These are phyloP conservation scores for Pichia sp. DNA, from an alignment of 1,139 yeast genomes.

Conservation along the genomic window DNA sequence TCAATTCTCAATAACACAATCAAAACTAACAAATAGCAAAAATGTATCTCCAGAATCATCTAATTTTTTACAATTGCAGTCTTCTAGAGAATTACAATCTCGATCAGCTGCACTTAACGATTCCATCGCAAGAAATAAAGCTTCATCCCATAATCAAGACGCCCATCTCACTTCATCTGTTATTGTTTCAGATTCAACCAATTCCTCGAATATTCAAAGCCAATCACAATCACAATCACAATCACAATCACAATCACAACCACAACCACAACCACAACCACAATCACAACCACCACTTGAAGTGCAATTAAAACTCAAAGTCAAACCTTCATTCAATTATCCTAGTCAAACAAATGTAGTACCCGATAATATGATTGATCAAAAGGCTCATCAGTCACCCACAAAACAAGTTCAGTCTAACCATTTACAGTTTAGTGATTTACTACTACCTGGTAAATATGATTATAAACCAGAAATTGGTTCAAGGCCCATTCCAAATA, in stretches of 20 bases:
- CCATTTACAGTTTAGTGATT: not conserved
- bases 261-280: too few relatives aligned
- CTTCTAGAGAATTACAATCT: not conserved
- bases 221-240: not conserved
- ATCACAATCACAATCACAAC: not conserved
- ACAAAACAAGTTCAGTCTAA: not conserved
- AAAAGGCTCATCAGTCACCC: not conserved
- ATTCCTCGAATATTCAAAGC: not conserved
- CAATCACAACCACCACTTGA: too few relatives aligned
- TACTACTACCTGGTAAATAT: not conserved
- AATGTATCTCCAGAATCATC: not conserved
- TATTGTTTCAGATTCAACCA: not conserved
- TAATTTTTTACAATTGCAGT: not conserved
- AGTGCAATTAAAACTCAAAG: too few relatives aligned
- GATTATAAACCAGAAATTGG: not conserved
- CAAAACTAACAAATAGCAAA: not conserved
- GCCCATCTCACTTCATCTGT: not conserved
- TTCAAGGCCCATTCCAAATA: not conserved
- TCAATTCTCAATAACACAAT: not conserved
- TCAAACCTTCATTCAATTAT: too few relatives aligned
- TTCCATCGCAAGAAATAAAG: not conserved
- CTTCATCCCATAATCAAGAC: not conserved
- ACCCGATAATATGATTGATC: not conserved
- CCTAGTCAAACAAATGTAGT: too few relatives aligned
- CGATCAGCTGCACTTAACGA: not conserved